Conservation (phyloP, 164 flowering plant species). For the Kalanchoe fedtschenkoi region DNA sequence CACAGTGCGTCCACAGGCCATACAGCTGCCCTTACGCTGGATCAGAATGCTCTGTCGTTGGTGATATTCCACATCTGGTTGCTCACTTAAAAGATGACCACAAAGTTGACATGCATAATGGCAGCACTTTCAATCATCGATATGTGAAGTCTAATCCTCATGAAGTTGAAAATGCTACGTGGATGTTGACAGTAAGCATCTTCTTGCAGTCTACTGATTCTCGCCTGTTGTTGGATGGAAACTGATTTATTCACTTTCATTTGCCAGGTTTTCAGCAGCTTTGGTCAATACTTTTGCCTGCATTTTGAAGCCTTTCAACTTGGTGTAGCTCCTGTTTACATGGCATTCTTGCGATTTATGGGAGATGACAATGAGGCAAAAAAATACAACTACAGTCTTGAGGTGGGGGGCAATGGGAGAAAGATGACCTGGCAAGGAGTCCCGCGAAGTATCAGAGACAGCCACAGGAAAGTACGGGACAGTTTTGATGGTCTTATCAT, state of each 20-base stretch:
- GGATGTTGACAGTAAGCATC: slow-evolving; percentile 80
- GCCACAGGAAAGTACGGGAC: slow-evolving; percentile 33
- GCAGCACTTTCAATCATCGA: slow-evolving; percentile 89
- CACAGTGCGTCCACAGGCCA: slow-evolving; percentile 65
- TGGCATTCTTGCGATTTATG: slow-evolving; percentile 35
- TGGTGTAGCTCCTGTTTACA: slow-evolving; percentile 35
- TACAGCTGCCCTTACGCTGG: slow-evolving; percentile 95
- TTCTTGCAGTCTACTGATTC: background rate
- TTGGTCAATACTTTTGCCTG: slow-evolving; percentile 36
- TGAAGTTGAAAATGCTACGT: slow-evolving; percentile 89
- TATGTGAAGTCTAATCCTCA: slow-evolving; percentile 92
- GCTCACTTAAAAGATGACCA: slow-evolving; percentile 79
- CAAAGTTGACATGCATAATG: slow-evolving; percentile 90
- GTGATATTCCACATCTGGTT: slow-evolving; percentile 74
- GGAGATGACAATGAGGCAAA: slow-evolving; percentile 36
- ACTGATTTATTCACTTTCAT: background rate
- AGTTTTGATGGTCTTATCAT: slow-evolving; percentile 34
- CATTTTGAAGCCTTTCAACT: slow-evolving; percentile 42
- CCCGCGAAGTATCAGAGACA: slow-evolving; percentile 31
- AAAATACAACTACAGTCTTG: slow-evolving; percentile 34
- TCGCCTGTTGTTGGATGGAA: background rate
- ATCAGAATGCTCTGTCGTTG: slow-evolving; percentile 76
- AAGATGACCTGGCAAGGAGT: slow-evolving; percentile 36
- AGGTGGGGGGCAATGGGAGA: slow-evolving; percentile 36
- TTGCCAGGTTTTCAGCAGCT: slow-evolving; percentile 33